These are phyloP conservation scores for Tolypocladium ophioglossoides DNA, from an alignment of 2,329 filamentous ascomycete species.

Conservation along the genomic window DNA sequence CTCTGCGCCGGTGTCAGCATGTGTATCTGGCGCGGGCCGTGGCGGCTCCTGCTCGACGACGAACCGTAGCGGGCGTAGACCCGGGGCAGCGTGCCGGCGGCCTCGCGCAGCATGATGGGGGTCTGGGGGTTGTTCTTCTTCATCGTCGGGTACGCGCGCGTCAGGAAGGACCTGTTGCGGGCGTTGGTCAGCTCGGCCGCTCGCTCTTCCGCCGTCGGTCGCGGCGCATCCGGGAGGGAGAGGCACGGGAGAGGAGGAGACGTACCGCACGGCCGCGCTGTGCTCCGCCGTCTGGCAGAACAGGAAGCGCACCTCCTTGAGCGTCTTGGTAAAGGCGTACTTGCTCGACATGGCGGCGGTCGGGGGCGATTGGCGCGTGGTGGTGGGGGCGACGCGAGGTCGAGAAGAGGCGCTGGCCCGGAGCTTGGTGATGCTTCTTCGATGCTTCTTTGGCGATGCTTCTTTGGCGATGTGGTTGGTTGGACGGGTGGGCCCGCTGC, in stretches of 20 bases:
- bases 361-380: background rate
- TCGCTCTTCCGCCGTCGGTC: background rate
- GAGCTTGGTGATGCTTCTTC: background rate
- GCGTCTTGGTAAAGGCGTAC: slow-evolving; percentile 78
- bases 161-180: slow-evolving; percentile 66
- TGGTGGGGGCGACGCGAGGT: background rate
- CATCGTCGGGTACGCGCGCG: slow-evolving; percentile 91
- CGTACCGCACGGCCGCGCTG: slow-evolving; percentile 79
- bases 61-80: slow-evolving; percentile 89
- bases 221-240: background rate
- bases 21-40: background rate
- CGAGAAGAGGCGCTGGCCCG: background rate
- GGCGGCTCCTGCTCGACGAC: slow-evolving; percentile 1
- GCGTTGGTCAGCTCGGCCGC: background rate
- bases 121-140: slow-evolving; percentile 96
- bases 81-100: slow-evolving; percentile 69
- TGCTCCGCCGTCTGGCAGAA: slow-evolving; percentile 92
- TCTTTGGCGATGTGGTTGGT: no score
- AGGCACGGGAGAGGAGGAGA: slow-evolving; percentile 3
- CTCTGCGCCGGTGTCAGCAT: slow-evolving; percentile 25
- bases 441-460: background rate
- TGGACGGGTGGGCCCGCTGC: background rate
- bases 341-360: slow-evolving; percentile 66
- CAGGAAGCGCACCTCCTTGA: slow-evolving; percentile 95
- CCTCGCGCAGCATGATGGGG: slow-evolving; percentile 92